phyloP scores from a whole-genome alignment of 1,139 yeast genomes.

The Magnusiomyces suaveolens region DNA sequence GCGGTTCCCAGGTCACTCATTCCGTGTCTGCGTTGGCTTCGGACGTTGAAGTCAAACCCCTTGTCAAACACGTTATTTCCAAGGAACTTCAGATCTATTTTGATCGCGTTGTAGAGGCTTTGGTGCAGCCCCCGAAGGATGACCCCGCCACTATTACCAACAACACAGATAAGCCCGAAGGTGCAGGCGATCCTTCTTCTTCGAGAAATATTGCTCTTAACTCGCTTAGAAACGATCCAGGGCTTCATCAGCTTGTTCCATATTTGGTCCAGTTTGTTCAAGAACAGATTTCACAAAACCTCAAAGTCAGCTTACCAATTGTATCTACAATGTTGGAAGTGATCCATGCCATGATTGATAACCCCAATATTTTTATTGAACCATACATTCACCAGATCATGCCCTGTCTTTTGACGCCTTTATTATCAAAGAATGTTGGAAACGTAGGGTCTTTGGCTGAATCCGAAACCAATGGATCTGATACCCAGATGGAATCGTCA shows the following conservation, averaged over 20 bases:
- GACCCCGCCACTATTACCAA: slow-evolving; percentile 28
- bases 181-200: slow-evolving; percentile 32
- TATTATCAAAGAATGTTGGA: slow-evolving; percentile 86
- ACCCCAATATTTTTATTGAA: slow-evolving; percentile 79
- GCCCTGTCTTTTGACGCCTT: slow-evolving; percentile 86
- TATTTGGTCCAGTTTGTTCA: slow-evolving; percentile 93
- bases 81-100: slow-evolving; percentile 89
- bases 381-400: slow-evolving; percentile 94
- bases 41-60: slow-evolving; percentile 73
- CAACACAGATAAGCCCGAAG: slow-evolving; percentile 32
- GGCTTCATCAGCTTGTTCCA: slow-evolving; percentile 92
- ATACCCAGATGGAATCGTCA: not conserved
- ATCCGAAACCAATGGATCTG: not conserved
- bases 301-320: slow-evolving; percentile 54
- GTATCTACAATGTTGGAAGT: slow-evolving; percentile 87
- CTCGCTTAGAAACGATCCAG: slow-evolving; percentile 84
- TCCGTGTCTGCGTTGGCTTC: slow-evolving; percentile 34
- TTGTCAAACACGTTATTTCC: slow-evolving; percentile 93
- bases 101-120: slow-evolving; percentile 78
- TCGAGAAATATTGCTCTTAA: slow-evolving; percentile 71
- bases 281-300: slow-evolving; percentile 85
- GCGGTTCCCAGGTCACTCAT: slow-evolving; percentile 34
- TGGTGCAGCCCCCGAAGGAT: slow-evolving; percentile 32
- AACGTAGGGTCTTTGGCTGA: slow-evolving; percentile 28
- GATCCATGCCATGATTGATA: slow-evolving; percentile 72